Evolutionary conservation across 305 asterid genomes (phyloP), one percentile per base, ranked within the genome.

Genomic region (Fraxinus platypoda): DNA sequence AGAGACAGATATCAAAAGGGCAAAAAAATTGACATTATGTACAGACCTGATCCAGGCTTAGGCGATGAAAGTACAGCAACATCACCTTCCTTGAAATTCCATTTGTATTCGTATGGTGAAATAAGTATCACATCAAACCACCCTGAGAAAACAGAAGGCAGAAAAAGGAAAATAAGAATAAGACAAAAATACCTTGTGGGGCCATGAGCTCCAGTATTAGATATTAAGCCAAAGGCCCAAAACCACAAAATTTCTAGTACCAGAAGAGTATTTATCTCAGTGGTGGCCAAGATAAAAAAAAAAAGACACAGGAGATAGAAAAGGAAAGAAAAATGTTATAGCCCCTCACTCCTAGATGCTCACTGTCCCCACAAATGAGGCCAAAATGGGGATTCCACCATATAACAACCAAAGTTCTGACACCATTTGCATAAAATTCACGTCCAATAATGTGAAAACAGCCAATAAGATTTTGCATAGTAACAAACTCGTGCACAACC

Each of bases 41-140:
- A 71, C 80, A 78, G 81, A 95, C 99, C 98, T 84, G 95, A 86
- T 86, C 94, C 97, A 80, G 99, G 99, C 85, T 86, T 91, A 41
- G 97, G 95, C 77, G 98, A 87, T 78, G 99, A 96, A 78, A 96
- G 94, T 86, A 96, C 98, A 78, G 99, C 99, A 78, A 96, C 99
- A 80, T 96, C 99, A 38, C 99, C 98, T 84, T 94, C 99, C 88
- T 96, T 96, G 87, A 96, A 96, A 46, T 90, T 85, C 99, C 97
- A 96, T 86, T 91, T 94, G 91, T 87, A 77, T 81, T 94, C 97
- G 74, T 88, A 87, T 19, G 92, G 90, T 37, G 98, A 95, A 82
- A 83, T 75, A 59, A 96, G 87, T 85, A 93, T 91, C 85, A 92
- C 98, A 90, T 96, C 99, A 87, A 87, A 96, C 99, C 98, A 94